Evolutionary conservation across 2,329 filamentous ascomycete genomes (phyloP), one percentile per base, ranked within the genome.

Genomic region (Xylaria sp.): DNA sequence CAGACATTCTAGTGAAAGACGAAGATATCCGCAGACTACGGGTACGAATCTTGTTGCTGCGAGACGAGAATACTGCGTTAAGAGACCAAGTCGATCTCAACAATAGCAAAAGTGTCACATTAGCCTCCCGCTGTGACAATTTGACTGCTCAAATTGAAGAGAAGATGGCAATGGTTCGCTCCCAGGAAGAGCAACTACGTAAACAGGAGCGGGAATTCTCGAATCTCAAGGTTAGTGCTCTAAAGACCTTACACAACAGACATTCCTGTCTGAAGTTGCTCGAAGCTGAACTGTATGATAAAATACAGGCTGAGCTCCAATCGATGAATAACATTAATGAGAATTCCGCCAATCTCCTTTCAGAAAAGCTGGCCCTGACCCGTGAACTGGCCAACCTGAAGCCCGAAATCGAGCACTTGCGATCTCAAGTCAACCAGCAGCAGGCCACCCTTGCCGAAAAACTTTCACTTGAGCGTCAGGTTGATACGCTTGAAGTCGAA

Each of bases 371-470:
- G 17, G 77, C 82, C 4, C 75, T 87, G 8, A 76, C 77, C 5
- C 79, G 83, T 45, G 84, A 87, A 67, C 71, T 87, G 7, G 79
- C 81, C 28, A 73, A 80, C 6, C 72, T 88, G 11, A 83, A 83
- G 64, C 84, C 83, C 23, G 84, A 88, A 68, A 67, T 87, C 15
- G 83, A 87, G 42, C 83, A 87, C 59, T 77, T 88, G 25, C 78
- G 80, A 66, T 81, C 83, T 2, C 84, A 87, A 69, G 74, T 87
- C 11, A 72, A 78, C 28, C 80, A 83, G 14, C 87, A 94, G 57
- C 88, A 93, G 71, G 83, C 85, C 2, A 79, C 92, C 11, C 80
- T 96, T 15, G 82, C 89, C 1, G 92, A 96, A 73, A 97, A 96
- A 75, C 82, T 94, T 47, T 84, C 89, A 1, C 78, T 97, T 14